Base-by-base conservation (phyloP, 2,329 filamentous ascomycete genomes). In the Fulvia fulva region DNA sequence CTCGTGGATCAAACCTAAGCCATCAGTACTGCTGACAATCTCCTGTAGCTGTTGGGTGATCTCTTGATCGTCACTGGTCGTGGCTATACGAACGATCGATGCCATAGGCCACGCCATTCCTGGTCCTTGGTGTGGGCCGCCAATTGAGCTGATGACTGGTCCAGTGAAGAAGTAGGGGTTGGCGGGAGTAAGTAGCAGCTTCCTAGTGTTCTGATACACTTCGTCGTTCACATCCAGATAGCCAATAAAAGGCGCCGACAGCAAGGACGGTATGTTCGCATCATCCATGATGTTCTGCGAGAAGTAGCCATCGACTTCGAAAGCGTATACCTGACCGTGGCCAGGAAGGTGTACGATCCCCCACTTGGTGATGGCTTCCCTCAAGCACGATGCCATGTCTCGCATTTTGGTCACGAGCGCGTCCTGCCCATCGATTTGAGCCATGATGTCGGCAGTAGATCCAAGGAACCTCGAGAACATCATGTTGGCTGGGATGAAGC, bases 401-500 rank as follows among this genome's bases (percentile, higher is more conserved):
- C 74, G 74, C 82, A 90, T 89, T 56, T 79, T 72, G 2, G 73
- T 70, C 0, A 83, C 81, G 0, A 88, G 76, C 11, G 54, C 62
- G 76, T 63, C 73, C 58, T 69, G 79, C 67, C 66, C 80, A 72
- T 76, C 72, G 34, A 85, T 72, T 51, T 75, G 73, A 32, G 71
- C 74, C 77, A 84, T 82, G 65, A 86, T 84, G 5, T 76, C 70
- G 16, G 78, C 76, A 0, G 81, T 75, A 0, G 78, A 76, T 11
- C 76, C 75, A 2, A 91, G 79, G 65, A 85, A 88, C 22, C 81
- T 76, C 30, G 86, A 80, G 64, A 91, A 86, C 87, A 90, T 89
- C 87, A 91, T 91, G 55, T 81, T 82, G 54, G 76, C 71, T 0
- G 78, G 78, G 22, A 81, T 77, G 67, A 78, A 77, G 51, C 78